A percentile compares a stretch with the other conserved stretches of the same genome.
Evolutionary conservation across 345 rosid genomes (phyloP).

Genomic region (Dovyalis caffra): DNA sequence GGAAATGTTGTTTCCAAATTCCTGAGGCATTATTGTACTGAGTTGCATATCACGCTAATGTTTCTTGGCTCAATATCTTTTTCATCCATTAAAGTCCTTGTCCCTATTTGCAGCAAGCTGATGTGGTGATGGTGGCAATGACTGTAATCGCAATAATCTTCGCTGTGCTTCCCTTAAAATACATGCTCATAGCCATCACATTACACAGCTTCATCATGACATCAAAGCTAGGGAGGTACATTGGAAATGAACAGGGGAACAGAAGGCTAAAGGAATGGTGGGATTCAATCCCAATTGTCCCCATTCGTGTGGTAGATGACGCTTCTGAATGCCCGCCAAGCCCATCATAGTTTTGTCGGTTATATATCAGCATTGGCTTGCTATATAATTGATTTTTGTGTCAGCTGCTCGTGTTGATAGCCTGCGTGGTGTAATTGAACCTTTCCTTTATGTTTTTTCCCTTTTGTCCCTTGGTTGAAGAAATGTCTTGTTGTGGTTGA

Average conservation of each 20-base stretch:
- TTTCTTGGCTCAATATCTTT: not conserved
- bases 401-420: not conserved
- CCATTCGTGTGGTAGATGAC: slow-evolving; percentile 47
- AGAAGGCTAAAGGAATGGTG: slow-evolving; percentile 85
- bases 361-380: too few species aligned
- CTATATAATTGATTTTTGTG: not conserved
- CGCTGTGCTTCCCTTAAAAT: slow-evolving; percentile 58
- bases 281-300: slow-evolving; percentile 77
- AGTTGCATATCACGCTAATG: too few species aligned
- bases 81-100: not conserved
- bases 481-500: too few species aligned
- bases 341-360: slow-evolving; percentile 1
- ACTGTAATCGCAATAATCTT: slow-evolving; percentile 45
- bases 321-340: not conserved
- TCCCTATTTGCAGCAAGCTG: slow-evolving; percentile 59
- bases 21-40: too few species aligned
- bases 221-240: slow-evolving; percentile 45
- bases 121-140: slow-evolving; percentile 45
- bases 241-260: slow-evolving; percentile 49
- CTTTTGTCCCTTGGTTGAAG: too few species aligned
- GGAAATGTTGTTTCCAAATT: too few species aligned
- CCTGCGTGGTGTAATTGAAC: not conserved
- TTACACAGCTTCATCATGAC: slow-evolving; percentile 40
- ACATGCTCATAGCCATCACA: slow-evolving; percentile 40
- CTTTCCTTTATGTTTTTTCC: not conserved